Evolutionary conservation across 108 stramenopile genomes (phyloP).

Genomic region (Epipyxis sp.): DNA sequence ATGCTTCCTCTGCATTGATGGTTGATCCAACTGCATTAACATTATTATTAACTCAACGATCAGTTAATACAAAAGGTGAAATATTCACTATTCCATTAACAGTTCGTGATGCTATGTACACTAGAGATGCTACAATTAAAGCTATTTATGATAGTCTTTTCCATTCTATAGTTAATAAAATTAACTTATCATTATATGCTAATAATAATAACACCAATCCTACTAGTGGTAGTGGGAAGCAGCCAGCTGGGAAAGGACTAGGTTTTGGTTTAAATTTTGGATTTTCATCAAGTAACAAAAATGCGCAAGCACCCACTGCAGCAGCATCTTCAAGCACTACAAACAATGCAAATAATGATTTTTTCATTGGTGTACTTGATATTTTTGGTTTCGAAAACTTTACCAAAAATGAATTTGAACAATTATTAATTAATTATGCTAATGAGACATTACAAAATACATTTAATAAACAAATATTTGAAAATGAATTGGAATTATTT

Average conservation of each 20-base stretch:
- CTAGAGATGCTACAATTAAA: conserved; percentile 14
- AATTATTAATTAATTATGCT: conserved; percentile 60
- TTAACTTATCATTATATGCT: not conserved
- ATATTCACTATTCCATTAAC: conserved; percentile 39
- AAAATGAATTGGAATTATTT: conserved; percentile 10
- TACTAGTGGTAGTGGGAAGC: too few relatives aligned
- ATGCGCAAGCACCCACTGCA: not conserved
- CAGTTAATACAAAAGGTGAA: conserved; percentile 40
- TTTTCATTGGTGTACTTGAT: conserved; percentile 40
- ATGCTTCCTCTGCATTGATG: conserved; percentile 30
- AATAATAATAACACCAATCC: too few relatives aligned
- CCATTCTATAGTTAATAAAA: not conserved
- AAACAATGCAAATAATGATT: not conserved
- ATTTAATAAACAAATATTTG: conserved; percentile 50
- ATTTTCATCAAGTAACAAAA: too few relatives aligned
- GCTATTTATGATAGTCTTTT: conserved; percentile 18
- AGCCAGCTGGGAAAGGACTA: too few relatives aligned
- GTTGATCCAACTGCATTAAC: conserved; percentile 35
- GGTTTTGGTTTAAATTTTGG: not conserved
- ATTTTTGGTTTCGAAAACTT: conserved; percentile 53
- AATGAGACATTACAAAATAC: conserved; percentile 55
- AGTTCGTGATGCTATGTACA: conserved; percentile 32
- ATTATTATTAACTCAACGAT: conserved; percentile 41
- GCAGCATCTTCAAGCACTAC: not conserved
- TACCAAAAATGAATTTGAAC: conserved; percentile 52